These are phyloP conservation scores for Pichia sp. DNA, from an alignment of 1,139 yeast genomes.

Conservation along the genomic window DNA sequence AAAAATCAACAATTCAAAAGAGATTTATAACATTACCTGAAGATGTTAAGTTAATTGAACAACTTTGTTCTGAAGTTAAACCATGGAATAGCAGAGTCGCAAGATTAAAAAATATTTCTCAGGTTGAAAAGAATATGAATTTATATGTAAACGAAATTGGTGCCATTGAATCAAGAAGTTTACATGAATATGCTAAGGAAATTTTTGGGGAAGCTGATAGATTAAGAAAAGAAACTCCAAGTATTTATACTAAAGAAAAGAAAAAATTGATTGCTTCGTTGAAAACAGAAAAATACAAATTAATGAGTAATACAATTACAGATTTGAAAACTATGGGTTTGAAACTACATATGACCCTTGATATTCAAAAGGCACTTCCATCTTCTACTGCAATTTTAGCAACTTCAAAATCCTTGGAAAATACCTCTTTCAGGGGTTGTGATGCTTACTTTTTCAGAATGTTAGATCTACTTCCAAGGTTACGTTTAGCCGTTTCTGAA, in stretches of 20 bases:
- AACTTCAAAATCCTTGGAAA: constrained; percentile 42
- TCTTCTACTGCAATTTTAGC: constrained; percentile 60
- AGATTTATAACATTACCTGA: constrained; percentile 7
- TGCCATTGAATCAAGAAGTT: constrained; percentile 32
- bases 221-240: constrained; percentile 74
- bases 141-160: constrained; percentile 38
- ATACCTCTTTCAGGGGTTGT: constrained; percentile 36
- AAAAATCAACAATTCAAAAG: not conserved
- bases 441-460: constrained; percentile 64
- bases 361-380: constrained; percentile 54
- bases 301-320: constrained; percentile 69
- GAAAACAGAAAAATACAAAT: constrained; percentile 71
- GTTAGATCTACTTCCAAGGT: constrained; percentile 73
- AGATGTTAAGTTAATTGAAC: constrained; percentile 16
- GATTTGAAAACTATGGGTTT: constrained; percentile 74
- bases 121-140: constrained; percentile 52
- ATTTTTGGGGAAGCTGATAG: constrained; percentile 53
- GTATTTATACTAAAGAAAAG: constrained; percentile 59
- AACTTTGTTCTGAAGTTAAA: constrained; percentile 21
- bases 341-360: constrained; percentile 58
- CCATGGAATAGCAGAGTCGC: constrained; percentile 18
- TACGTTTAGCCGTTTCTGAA: constrained; percentile 57
- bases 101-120: constrained; percentile 39
- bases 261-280: constrained; percentile 69
- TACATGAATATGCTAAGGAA: constrained; percentile 49